These are phyloP conservation scores for Eucommia ulmoides DNA, from an alignment of 257 asterid genomes.

Conservation along the genomic window DNA sequence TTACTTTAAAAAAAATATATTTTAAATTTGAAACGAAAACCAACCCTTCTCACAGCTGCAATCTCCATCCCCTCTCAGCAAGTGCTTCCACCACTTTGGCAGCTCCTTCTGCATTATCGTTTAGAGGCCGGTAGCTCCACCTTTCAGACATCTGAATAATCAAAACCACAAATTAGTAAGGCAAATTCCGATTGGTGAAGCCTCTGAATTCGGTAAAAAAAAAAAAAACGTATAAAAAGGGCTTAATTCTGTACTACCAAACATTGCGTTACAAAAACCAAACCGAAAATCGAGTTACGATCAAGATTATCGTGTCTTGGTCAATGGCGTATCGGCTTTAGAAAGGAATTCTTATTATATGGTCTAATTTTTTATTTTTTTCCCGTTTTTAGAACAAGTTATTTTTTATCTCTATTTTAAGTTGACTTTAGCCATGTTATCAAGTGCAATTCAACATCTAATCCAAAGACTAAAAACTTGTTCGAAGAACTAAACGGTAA, in stretches of 20 bases:
- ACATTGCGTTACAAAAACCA: background rate
- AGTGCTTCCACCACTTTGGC: slow-evolving; percentile 43
- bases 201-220: background rate
- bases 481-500: background rate
- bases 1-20: no score
- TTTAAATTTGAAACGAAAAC: no score
- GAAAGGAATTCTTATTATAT: no score
- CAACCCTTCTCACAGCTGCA: slow-evolving; percentile 24
- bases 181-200: background rate
- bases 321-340: background rate
- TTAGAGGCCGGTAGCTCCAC: slow-evolving; percentile 60
- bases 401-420: no score
- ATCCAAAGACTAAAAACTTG: background rate
- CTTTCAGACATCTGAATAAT: slow-evolving; percentile 41
- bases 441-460: background rate
- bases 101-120: slow-evolving; percentile 62
- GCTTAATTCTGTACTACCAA: background rate
- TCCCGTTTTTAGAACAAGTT: no score
- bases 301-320: background rate
- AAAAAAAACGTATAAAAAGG: background rate
- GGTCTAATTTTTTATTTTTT: no score
- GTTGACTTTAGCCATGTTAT: no score
- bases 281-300: background rate
- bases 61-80: slow-evolving; percentile 49
- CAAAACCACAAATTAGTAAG: background rate